These are phyloP conservation scores for Skeletonema costatum DNA, from an alignment of 108 stramenopile species.

Conservation along the genomic window DNA sequence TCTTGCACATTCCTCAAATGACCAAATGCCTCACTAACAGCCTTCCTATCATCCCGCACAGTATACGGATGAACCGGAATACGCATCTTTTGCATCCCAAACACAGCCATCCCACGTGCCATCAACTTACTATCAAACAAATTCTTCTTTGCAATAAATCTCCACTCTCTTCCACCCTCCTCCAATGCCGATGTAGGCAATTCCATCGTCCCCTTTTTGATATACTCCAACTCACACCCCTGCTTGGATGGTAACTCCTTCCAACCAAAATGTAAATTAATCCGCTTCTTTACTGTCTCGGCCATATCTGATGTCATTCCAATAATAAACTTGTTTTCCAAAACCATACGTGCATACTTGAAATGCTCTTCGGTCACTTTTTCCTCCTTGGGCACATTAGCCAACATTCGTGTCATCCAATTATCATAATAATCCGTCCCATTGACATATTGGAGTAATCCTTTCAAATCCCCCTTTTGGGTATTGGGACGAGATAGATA, in stretches of 20 bases:
- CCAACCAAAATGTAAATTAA: conserved; percentile 46
- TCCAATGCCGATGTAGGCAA: conserved; percentile 4
- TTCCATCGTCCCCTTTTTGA: conserved; percentile 9
- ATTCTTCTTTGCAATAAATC: conserved; percentile 20
- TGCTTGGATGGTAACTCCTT: conserved; percentile 19
- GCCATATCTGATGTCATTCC: conserved; percentile 28
- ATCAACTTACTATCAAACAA: conserved; percentile 40
- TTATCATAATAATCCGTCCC: conserved; percentile 37
- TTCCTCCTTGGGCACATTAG: conserved; percentile 14
- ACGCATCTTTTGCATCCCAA: conserved; percentile 44
- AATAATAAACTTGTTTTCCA: conserved; percentile 48
- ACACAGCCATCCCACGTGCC: conserved; percentile 30
- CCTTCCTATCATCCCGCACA: conserved; percentile 10
- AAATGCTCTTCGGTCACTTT: conserved; percentile 36
- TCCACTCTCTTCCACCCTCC: conserved; percentile 30
- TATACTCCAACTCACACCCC: conserved; percentile 28
- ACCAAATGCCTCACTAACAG: conserved; percentile 11
- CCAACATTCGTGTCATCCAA: conserved; percentile 43
- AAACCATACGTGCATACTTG: conserved; percentile 25
- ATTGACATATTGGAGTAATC: conserved; percentile 20
- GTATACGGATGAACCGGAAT: conserved; percentile 26
- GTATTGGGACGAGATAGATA: conserved; percentile 6
- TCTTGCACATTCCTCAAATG: conserved; percentile 27
- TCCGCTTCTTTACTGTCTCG: conserved; percentile 30
- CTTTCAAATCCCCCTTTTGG: conserved; percentile 17